Percentiles rank a stretch among this genome's conserved stretches.
phyloP scores from a whole-genome alignment of 2,329 filamentous ascomycete genomes.

The Arthrobotrys megalospora region DNA sequence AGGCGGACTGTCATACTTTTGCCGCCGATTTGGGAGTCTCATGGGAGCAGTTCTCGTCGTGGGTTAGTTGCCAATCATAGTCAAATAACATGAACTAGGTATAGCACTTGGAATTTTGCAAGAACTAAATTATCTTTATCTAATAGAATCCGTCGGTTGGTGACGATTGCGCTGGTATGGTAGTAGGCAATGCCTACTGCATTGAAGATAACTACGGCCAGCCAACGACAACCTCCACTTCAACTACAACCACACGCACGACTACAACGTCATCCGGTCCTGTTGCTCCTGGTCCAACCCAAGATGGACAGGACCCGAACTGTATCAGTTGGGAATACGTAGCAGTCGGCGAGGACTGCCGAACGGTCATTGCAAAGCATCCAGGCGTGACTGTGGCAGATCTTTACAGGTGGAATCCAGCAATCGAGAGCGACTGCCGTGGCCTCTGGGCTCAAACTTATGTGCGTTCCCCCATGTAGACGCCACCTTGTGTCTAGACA shows the following conservation, averaged over 20 bases:
- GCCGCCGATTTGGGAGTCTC: conserved; percentile 16
- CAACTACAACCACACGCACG: not conserved
- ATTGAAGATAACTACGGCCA: conserved; percentile 29
- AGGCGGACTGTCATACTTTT: conserved; percentile 19
- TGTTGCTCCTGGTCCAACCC: conserved; percentile 25
- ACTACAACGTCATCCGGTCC: conserved; percentile 9
- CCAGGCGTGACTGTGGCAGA: conserved; percentile 14
- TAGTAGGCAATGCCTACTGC: conserved; percentile 35
- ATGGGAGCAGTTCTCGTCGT: conserved; percentile 18
- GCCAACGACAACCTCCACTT: conserved; percentile 4
- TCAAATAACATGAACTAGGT: not conserved
- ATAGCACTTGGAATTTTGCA: not conserved
- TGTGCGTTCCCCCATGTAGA: not conserved
- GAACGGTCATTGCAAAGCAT: conserved; percentile 7
- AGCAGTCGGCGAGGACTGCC: not conserved
- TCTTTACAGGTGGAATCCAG: conserved; percentile 25
- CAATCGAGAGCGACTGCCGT: conserved; percentile 23
- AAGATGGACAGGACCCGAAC: conserved; percentile 17
- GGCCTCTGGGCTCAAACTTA: conserved; percentile 19
- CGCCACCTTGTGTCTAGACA: not conserved
- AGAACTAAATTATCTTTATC: not conserved
- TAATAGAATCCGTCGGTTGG: conserved; percentile 31
- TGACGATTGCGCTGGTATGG: conserved; percentile 22
- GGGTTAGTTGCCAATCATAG: not conserved
- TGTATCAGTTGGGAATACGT: conserved; percentile 33